Percentiles rank a stretch among this genome's conserved stretches.
phyloP scores from a whole-genome alignment of 1,284 basidiomycete genomes.

The Austropuccinia psidii region DNA sequence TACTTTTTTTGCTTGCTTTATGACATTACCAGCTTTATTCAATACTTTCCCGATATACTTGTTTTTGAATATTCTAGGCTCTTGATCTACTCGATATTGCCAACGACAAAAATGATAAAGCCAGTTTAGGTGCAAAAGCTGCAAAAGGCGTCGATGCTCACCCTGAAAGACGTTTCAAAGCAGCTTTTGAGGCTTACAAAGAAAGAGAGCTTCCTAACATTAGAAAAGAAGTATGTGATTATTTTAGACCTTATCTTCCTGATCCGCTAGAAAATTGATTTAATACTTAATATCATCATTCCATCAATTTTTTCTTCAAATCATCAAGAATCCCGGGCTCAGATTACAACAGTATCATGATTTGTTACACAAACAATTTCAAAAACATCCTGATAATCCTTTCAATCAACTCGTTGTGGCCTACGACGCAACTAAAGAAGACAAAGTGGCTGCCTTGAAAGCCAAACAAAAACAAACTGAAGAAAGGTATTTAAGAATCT shows the following conservation, averaged over 20 bases:
- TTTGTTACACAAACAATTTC: constrained; percentile 46
- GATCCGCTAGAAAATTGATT: background rate
- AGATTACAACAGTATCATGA: constrained; percentile 47
- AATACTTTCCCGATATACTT: too few relatives aligned
- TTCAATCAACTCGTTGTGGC: constrained; percentile 46
- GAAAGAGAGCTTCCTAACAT: constrained; percentile 17
- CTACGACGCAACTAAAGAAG: constrained; percentile 47
- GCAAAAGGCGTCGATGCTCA: constrained; percentile 45
- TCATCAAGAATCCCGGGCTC: constrained; percentile 43
- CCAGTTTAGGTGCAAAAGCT: constrained; percentile 44
- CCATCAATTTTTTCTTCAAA: background rate
- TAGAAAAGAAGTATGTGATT: constrained; percentile 24
- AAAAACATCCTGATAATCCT: constrained; percentile 47
- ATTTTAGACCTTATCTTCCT: background rate
- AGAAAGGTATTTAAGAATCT: constrained; percentile 37
- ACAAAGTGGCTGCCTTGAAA: constrained; percentile 45
- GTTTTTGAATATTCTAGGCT: constrained; percentile 39
- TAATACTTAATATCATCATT: background rate
- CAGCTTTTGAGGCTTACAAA: constrained; percentile 34
- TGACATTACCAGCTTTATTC: background rate
- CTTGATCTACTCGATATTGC: constrained; percentile 46
- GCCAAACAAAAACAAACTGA: constrained; percentile 42
- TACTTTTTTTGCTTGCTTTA: background rate
- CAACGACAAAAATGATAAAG: constrained; percentile 44
- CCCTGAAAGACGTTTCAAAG: constrained; percentile 47